Base-by-base conservation (phyloP, 805 yeast genomes). In the Saccharomycopsis javanensis region DNA sequence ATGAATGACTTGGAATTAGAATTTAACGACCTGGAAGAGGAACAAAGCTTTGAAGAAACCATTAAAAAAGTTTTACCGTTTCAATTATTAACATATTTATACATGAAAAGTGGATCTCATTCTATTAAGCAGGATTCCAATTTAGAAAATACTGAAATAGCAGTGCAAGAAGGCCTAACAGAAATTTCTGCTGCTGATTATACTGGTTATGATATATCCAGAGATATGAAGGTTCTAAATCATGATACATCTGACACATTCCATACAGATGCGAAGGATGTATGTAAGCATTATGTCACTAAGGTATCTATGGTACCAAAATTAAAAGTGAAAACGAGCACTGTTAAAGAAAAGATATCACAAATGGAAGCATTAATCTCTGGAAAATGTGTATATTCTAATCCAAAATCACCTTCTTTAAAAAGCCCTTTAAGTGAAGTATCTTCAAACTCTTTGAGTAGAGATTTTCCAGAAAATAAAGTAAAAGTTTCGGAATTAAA, bases 401-500 rank as follows among this genome's bases (percentile, higher is more conserved):
- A 33, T 34, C 28, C 46, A n/a, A 30, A 23, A 20, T 37, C 50
- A 5, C 53, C 57, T 5, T 48, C 59, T 10, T 11, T 53, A 30
- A 20, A 23, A n/a, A 33, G 50, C 8, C 60, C 57, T 10, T 15
- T 38, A 11, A 31, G 38, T 18, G 50, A 52, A 1, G 4, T 48
- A 6, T 25, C 45, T 16, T 33, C 46, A 4, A 33, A 18, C 48
- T 57, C 54, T 6, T 30, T 57, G 13, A 28, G 45, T 16, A 55
- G 50, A 45, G 60, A 57, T 18, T 55, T 57, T 7, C 25, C 10
- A 5, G 11, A 18, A 8, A 37, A 45, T 51, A 38, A 55, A 37
- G 54, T 55, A 28, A 57, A 77, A 59, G 96, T 87, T 0, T 77
- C 80, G 57, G 81, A 83, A 61, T 66, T 87, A 56, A 85, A 92